phyloP scores from a whole-genome alignment of 2,329 filamentous ascomycete genomes.

The Pseudogymnoascus sp. region DNA sequence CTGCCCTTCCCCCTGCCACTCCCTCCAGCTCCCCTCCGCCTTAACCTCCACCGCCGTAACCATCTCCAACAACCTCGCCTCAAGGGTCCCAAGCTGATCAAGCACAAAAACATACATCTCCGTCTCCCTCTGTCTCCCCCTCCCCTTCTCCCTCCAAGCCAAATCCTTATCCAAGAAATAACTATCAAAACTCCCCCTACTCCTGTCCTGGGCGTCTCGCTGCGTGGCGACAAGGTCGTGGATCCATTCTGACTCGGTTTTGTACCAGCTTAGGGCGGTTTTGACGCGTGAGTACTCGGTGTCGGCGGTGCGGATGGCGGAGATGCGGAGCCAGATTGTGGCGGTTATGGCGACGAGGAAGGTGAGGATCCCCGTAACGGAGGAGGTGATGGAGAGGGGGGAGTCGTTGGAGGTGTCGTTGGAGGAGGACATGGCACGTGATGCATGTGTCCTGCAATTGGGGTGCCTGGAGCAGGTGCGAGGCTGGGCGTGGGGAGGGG shows the following conservation, averaged over 20 bases:
- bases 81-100: slow-evolving; percentile 39
- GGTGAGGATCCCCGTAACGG: slow-evolving; percentile 40
- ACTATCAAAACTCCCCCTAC: not conserved
- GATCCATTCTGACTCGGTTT: slow-evolving; percentile 42
- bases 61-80: slow-evolving; percentile 39
- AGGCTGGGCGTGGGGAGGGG: not conserved
- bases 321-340: slow-evolving; percentile 37
- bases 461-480: not conserved
- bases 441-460: slow-evolving; percentile 6
- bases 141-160: not conserved
- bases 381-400: slow-evolving; percentile 39
- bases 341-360: slow-evolving; percentile 41
- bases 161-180: not conserved
- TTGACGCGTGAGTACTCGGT: slow-evolving; percentile 43
- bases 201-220: slow-evolving; percentile 6
- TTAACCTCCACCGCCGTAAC: slow-evolving; percentile 36
- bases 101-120: slow-evolving; percentile 44
- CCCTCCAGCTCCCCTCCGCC: slow-evolving; percentile 18
- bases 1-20: slow-evolving; percentile 16
- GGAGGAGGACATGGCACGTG: slow-evolving; percentile 7
- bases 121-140: slow-evolving; percentile 21
- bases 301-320: slow-evolving; percentile 40
- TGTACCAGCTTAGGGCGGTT: slow-evolving; percentile 39
- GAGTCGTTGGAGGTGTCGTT: slow-evolving; percentile 33
- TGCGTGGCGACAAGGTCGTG: slow-evolving; percentile 33